Percentiles rank a stretch among this genome's conserved stretches.
Conservation (phyloP, 441 rosid species). For the Arabidopsis hybrid region DNA sequence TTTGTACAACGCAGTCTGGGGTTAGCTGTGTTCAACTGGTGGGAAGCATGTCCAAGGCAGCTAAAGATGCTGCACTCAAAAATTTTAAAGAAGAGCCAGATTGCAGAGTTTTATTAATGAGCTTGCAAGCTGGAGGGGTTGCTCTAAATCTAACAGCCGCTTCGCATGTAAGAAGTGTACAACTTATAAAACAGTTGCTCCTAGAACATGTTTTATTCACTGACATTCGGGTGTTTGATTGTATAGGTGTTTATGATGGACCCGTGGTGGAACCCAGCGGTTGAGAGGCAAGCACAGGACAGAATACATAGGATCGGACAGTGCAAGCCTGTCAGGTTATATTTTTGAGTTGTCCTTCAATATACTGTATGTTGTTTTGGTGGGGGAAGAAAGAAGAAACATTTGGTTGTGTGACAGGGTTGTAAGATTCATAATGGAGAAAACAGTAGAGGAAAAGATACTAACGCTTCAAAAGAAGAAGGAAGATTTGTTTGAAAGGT, state of each 20-base stretch:
- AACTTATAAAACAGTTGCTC: not conserved
- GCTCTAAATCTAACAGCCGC: not conserved
- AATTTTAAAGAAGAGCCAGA: not conserved
- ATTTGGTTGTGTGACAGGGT: slow-evolving; percentile 48
- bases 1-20: not conserved
- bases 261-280: slow-evolving; percentile 99
- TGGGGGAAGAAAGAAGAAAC: too few species aligned
- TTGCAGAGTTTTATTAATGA: not conserved
- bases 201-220: not conserved
- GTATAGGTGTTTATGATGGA: slow-evolving; percentile 96
- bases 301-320: slow-evolving; percentile 98
- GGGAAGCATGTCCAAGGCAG: not conserved
- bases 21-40: not conserved
- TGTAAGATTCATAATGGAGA: slow-evolving; percentile 89
- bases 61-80: not conserved
- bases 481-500: slow-evolving; percentile 96
- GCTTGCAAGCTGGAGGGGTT: slow-evolving; percentile 1
- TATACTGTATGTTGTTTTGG: too few species aligned
- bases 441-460: slow-evolving; percentile 93
- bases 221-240: slow-evolving; percentile 4
- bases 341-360: slow-evolving; percentile 12
- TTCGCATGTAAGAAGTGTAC: not conserved
- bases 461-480: slow-evolving; percentile 90
- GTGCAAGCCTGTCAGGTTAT: slow-evolving; percentile 90
- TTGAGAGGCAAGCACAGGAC: slow-evolving; percentile 96